These are phyloP conservation scores for Dictyostelium citrinum DNA, from an alignment of 78 protist species.

Conservation along the genomic window DNA sequence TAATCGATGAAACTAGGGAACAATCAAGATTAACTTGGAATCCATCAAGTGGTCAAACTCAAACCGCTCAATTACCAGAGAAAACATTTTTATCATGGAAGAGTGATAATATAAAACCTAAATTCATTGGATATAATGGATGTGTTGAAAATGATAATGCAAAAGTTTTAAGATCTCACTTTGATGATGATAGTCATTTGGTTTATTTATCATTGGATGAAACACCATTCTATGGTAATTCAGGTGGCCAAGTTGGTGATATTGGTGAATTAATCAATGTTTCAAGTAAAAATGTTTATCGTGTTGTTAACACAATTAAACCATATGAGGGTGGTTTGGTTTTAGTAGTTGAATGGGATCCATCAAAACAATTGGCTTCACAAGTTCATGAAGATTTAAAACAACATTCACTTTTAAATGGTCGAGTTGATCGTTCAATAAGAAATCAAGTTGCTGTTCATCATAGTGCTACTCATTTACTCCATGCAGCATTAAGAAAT, in stretches of 20 bases:
- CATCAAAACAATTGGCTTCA: background rate
- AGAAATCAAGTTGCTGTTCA: conserved; percentile 62
- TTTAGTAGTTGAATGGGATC: conserved; percentile 9
- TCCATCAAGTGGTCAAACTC: background rate
- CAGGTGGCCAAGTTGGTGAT: conserved; percentile 82
- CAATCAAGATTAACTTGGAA: conserved; percentile 60
- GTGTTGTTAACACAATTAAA: conserved; percentile 14
- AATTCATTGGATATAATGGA: conserved; percentile 36
- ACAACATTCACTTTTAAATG: background rate
- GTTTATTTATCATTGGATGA: conserved; percentile 20
- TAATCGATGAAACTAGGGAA: conserved; percentile 36
- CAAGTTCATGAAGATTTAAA: background rate
- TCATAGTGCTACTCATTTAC: conserved; percentile 79
- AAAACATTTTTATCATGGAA: conserved; percentile 35
- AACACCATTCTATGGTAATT: conserved; percentile 55
- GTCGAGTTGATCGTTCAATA: background rate
- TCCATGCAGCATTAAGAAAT: conserved; percentile 49
- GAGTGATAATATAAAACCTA: background rate
- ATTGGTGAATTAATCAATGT: background rate
- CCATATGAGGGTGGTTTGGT: conserved; percentile 58
- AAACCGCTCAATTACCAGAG: background rate
- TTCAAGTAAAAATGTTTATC: background rate
- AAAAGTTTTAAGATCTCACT: background rate
- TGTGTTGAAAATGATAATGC: background rate
- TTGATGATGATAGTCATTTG: conserved; percentile 20